A percentile compares a stretch with the other conserved stretches of the same genome.
Evolutionary conservation across 306 rosid species (phyloP).

Genomic region (Vigna radiata): DNA sequence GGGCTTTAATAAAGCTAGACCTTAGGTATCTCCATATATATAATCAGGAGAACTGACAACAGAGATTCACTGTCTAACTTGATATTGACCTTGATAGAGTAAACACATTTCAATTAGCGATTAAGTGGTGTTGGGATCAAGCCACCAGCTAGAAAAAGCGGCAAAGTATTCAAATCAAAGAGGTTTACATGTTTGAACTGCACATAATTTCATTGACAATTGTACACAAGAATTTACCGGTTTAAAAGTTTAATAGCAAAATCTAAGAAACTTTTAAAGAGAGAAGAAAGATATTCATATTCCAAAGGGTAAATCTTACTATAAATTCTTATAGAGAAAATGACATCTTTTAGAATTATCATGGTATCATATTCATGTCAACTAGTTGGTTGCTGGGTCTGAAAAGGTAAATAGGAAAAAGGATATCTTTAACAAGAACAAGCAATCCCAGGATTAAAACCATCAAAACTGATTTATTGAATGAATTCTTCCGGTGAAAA

Average conservation of each 20-base stretch:
- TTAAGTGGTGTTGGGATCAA: neutral
- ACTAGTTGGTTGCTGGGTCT: no score
- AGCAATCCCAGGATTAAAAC: neutral
- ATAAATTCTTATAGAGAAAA: no score
- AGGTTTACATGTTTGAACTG: conserved; percentile 1
- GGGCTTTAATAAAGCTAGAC: neutral
- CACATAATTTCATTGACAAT: neutral
- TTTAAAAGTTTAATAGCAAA: no score
- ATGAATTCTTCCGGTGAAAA: neutral
- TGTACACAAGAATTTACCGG: neutral
- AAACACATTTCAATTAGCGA: neutral
- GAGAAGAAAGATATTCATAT: no score
- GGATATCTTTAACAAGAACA: no score
- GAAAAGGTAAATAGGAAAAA: no score
- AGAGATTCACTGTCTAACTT: conserved; percentile 16
- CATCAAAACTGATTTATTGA: neutral
- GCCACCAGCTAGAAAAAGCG: neutral
- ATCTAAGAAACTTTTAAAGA: no score
- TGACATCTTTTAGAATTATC: no score
- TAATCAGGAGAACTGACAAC: neutral
- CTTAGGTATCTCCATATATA: no score
- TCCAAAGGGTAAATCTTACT: no score
- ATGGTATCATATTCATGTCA: no score
- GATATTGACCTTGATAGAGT: neutral
- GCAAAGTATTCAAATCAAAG: neutral